Conservation (phyloP, 2,329 filamentous ascomycete genomes). For the Fusarium keratoplasticum region DNA sequence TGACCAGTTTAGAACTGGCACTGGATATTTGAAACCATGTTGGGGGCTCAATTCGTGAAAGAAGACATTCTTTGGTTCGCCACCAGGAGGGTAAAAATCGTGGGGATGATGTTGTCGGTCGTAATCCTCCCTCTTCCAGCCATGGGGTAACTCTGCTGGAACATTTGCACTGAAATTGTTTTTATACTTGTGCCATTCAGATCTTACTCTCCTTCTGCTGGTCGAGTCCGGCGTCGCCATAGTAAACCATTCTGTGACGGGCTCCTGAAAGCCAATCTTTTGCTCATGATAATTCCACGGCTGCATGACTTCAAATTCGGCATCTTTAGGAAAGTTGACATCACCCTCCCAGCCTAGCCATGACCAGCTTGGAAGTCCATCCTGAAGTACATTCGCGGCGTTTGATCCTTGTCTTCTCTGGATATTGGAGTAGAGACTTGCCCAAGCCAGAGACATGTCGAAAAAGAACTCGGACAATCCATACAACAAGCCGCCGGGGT, state of each 20-base stretch:
- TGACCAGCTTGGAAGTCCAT: constrained; percentile 25
- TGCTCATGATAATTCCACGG: constrained; percentile 22
- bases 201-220: constrained; percentile 1
- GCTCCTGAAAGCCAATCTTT: constrained; percentile 15
- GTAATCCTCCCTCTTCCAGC: not conserved
- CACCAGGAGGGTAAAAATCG: not conserved
- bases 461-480: constrained; percentile 23
- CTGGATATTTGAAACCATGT: not conserved
- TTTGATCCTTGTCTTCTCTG: not conserved
- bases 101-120: not conserved
- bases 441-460: constrained; percentile 11
- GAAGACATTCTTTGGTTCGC: not conserved
- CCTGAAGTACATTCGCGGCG: not conserved
- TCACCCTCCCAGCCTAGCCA: constrained; percentile 26
- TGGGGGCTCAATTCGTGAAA: not conserved
- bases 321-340: constrained; percentile 17
- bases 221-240: not conserved
- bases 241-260: constrained; percentile 12
- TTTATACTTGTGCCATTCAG: constrained; percentile 15
- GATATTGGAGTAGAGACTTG: constrained; percentile 15
- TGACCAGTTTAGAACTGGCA: constrained; percentile 10
- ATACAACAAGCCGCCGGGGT: constrained; percentile 17
- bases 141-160: not conserved
- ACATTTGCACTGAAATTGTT: too few species aligned
- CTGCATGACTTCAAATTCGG: constrained; percentile 8